These are phyloP conservation scores for Starmerella sp. DNA, from an alignment of 805 yeast genomes.

Conservation along the genomic window DNA sequence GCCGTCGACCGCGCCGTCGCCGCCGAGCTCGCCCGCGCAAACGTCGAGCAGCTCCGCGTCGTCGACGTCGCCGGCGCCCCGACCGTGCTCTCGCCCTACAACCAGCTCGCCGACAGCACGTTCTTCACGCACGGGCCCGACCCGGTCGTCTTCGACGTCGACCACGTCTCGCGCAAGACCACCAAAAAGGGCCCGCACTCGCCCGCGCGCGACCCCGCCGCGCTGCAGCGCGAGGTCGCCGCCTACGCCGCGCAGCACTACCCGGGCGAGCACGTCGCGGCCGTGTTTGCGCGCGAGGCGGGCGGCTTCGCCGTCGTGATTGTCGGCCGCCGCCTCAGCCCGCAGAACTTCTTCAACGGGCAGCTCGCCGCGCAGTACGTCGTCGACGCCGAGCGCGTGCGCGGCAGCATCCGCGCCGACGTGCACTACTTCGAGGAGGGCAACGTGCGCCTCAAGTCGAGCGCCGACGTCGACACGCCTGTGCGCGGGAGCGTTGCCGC, in stretches of 20 bases:
- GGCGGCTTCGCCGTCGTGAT: constrained; percentile 38
- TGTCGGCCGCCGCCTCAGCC: constrained; percentile 60
- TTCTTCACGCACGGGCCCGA: constrained; percentile 25
- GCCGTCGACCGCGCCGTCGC: constrained; percentile 15
- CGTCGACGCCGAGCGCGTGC: constrained; percentile 30
- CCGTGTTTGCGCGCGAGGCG: constrained; percentile 34
- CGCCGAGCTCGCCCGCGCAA: constrained; percentile 33
- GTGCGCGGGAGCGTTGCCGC: neutral
- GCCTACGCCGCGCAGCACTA: constrained; percentile 54
- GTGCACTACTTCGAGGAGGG: constrained; percentile 96
- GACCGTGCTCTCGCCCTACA: constrained; percentile 20
- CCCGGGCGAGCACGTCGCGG: constrained; percentile 33
- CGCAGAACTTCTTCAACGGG: constrained; percentile 78
- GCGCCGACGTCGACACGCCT: constrained; percentile 24
- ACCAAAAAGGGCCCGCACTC: constrained; percentile 12
- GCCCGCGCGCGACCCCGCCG: constrained; percentile 1
- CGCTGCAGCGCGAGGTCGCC: constrained; percentile 28
- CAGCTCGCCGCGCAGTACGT: constrained; percentile 67
- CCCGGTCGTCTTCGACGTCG: constrained; percentile 24
- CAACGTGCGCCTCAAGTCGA: constrained; percentile 64
- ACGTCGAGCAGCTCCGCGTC: constrained; percentile 27
- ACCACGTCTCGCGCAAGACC: constrained; percentile 22
- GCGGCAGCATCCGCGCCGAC: constrained; percentile 53
- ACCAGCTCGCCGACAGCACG: constrained; percentile 14
- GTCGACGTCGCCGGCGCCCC: constrained; percentile 17